Evolutionary conservation across 2,329 filamentous ascomycete genomes (phyloP).

Genomic region (Mycosphaerella sp.): DNA sequence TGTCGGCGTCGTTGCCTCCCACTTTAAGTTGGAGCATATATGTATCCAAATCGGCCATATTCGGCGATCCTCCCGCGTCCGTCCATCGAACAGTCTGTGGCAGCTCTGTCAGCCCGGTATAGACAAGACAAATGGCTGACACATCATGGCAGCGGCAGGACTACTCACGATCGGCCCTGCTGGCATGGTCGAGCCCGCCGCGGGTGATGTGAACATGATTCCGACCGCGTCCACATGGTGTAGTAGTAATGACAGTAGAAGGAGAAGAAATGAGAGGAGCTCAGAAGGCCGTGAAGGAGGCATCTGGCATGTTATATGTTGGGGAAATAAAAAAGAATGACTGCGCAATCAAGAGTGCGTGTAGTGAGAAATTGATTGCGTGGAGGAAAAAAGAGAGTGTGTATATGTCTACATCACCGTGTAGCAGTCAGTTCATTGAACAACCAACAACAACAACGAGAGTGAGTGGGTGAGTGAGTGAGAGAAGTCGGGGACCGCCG

Average conservation of each 20-base stretch:
- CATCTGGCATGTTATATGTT: constrained; percentile 10
- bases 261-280: constrained; percentile 10
- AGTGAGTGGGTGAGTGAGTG: neutral
- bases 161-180: constrained; percentile 13
- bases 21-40: constrained; percentile 18
- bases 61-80: constrained; percentile 18
- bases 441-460: neutral
- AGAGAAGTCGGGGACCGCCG: too few relatives aligned
- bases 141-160: neutral
- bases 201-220: constrained; percentile 17
- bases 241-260: constrained; percentile 13
- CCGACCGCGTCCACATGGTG: constrained; percentile 14
- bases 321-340: neutral
- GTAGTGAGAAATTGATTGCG: neutral
- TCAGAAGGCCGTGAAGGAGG: constrained; percentile 5
- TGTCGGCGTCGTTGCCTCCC: constrained; percentile 18
- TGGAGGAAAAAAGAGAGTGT: neutral
- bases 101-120: neutral
- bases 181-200: constrained; percentile 17
- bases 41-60: constrained; percentile 15
- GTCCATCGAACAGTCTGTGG: constrained; percentile 15
- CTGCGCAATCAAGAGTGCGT: neutral
- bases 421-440: neutral
- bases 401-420: neutral
- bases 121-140: neutral